Evolutionary conservation across 352 stramenopile genomes (phyloP), one percentile per base, ranked within the genome.

Genomic region (Phytophthora quininea): DNA sequence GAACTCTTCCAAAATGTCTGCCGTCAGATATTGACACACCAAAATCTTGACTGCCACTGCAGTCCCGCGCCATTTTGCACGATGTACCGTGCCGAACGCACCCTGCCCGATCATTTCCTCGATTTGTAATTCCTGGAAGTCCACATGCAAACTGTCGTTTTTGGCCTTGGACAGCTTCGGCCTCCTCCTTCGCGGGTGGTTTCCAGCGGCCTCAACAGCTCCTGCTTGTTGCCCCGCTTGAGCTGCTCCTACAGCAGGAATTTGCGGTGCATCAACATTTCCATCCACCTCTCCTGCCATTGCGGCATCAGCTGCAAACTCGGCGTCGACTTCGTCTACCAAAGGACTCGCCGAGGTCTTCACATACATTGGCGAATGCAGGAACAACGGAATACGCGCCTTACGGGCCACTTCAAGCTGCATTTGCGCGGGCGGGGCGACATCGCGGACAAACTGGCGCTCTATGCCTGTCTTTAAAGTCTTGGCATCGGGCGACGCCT

Each of bases 331-430:
- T 3, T 86, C 64, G 47, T 93, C 84, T 30, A 90, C 71, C 32
- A 93, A 68, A 48, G 73, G 77, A 14, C 77, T 66, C 2, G 82
- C 76, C 15, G 82, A 92, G 3, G 81, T 91, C 64, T 82, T 90
- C 19, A 94, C 86, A 69, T 94, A 93, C 86, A 96, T 92, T 8
- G 88, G 88, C 30, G 88, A 94, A 68, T 96, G 88, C 48, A 96
- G 54, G 65, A 96, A 96, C 10, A 96, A 59, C 42, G 88, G 88
- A 27, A 96, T 96, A 1, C 86, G 78, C 30, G 88, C 88, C 61
- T 94, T 93, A 6, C 85, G 79, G 8, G 88, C 88, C 2, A 96
- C 85, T 45, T 96, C 86, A 3, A 96, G 74, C 64, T 96, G 88
- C 88, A 96, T 96, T 59, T 96, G 88, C 31, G 88, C 88, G 0